Evolutionary conservation across 768 basidiomycete species (phyloP).

Genomic region (Boletales sp.): DNA sequence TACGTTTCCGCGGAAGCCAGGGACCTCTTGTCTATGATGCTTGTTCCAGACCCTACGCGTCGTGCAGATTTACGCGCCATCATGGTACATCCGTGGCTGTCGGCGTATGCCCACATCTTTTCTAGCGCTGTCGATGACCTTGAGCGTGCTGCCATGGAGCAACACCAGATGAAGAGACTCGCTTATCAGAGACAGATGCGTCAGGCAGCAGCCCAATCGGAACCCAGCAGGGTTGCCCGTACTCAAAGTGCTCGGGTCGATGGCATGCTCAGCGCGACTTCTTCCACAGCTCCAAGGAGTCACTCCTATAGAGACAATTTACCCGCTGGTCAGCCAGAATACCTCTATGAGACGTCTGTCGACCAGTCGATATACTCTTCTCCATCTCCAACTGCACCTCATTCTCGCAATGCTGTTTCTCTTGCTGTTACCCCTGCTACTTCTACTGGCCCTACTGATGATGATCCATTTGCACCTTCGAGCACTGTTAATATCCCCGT

Average conservation of each 20-base stretch:
- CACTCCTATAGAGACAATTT: constrained; percentile 50
- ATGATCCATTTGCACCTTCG: constrained; percentile 69
- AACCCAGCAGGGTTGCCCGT: constrained; percentile 36
- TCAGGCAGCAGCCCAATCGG: constrained; percentile 36
- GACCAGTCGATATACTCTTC: constrained; percentile 51
- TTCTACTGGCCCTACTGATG: constrained; percentile 40
- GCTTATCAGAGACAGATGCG: constrained; percentile 82
- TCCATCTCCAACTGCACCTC: constrained; percentile 29
- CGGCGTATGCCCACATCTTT: constrained; percentile 48
- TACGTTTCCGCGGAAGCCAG: constrained; percentile 84
- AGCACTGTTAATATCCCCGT: constrained; percentile 27
- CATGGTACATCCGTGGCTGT: constrained; percentile 89
- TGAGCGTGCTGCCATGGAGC: constrained; percentile 76
- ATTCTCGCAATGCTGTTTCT: constrained; percentile 37
- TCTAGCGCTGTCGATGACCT: constrained; percentile 71
- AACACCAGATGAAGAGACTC: constrained; percentile 78
- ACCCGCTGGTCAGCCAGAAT: constrained; percentile 52
- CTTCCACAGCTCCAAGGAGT: constrained; percentile 37
- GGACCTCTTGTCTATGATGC: constrained; percentile 85
- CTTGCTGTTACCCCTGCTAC: constrained; percentile 46
- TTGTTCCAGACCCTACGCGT: constrained; percentile 84
- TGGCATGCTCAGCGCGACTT: constrained; percentile 32
- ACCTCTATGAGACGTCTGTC: constrained; percentile 68
- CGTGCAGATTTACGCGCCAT: constrained; percentile 75
- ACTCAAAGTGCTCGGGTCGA: constrained; percentile 58